Evolutionary conservation across 768 basidiomycete genomes (phyloP), one percentile per base, ranked within the genome.

Genomic region (Suillus brevipes): DNA sequence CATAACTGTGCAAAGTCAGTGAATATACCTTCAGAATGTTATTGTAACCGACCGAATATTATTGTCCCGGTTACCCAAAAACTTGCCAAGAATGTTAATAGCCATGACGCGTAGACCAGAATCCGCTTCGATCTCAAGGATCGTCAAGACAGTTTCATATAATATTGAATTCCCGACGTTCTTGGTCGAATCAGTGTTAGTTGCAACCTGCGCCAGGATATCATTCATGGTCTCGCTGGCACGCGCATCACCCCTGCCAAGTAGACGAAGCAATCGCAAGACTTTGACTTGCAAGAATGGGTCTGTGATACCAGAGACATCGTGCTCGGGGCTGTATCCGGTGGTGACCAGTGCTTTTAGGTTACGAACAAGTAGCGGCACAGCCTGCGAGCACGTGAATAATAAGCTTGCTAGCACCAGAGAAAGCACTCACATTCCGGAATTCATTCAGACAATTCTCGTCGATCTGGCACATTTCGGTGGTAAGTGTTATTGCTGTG

Each of bases 171-270:
- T 99, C 61, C 97, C 97, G 69, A 99, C 97, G 72, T 99, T 99
- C 80, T 99, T 99, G 7, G 92, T 88, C 6, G 92, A 91, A 71
- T 99, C 97, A 0, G 97, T 99, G 76, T 99, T 99, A 2, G 97
- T 99, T n/a, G 97, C 97, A 40, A 99, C 96, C 84, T 97, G 97
- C 9, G 97, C 97, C 59, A 99, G 79, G 66, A 99, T 97, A 77
- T 99, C 97, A 74, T 99, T 99, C 97, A 99, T 99, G 10, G 88
- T 85, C 72, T 99, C 97, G 71, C 94, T 96, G 7, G 96, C 94
- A 72, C 89, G 87, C 60, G 81, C 85, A 71, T 97, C 94, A 0
- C 89, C 91, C 71, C 81, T 88, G 9, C 97, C 97, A 31, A 99
- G 86, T n/a, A 97, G 71, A 38, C 95, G 87, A 53, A 99, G 80